A percentile compares a stretch with the other conserved stretches of the same genome.
phyloP scores from a whole-genome alignment of 2,329 filamentous ascomycete genomes.

The Neoarthrinium moseri region DNA sequence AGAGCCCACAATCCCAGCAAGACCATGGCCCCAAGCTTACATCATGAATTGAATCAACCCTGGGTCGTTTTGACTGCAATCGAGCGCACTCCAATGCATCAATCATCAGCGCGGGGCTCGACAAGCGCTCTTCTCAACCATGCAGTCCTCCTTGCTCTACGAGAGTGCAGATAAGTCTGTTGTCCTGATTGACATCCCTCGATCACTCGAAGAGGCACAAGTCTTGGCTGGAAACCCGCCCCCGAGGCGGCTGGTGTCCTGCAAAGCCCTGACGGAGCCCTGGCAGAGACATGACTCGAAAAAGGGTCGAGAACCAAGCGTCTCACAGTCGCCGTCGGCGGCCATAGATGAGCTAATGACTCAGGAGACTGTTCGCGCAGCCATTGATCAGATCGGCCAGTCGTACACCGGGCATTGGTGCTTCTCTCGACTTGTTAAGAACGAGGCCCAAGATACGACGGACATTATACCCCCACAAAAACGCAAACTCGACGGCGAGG shows the following conservation, averaged over 20 bases:
- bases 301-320: constrained; percentile 32
- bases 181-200: constrained; percentile 66
- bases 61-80: too few relatives aligned
- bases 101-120: too few relatives aligned
- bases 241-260: constrained; percentile 44
- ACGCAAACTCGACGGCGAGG: constrained; percentile 7
- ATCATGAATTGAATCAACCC: too few relatives aligned
- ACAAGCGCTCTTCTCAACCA: too few relatives aligned
- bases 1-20: too few relatives aligned
- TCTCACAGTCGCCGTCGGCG: constrained; percentile 40
- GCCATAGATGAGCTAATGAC: constrained; percentile 56
- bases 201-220: constrained; percentile 68
- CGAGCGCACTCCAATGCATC: too few relatives aligned
- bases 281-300: constrained; percentile 57
- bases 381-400: constrained; percentile 36
- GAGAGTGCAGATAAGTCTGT: constrained; percentile 48
- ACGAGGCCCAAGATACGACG: neutral
- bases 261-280: constrained; percentile 38
- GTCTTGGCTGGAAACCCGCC: constrained; percentile 37
- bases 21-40: too few relatives aligned
- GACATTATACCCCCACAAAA: constrained; percentile 3
- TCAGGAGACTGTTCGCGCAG: constrained; percentile 41
- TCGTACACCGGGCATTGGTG: constrained; percentile 42
- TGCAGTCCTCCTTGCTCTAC: constrained; percentile 47
- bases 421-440: constrained; percentile 6